phyloP scores from a whole-genome alignment of 2,329 filamentous ascomycete genomes.

The Rhynchosporium secalis region DNA sequence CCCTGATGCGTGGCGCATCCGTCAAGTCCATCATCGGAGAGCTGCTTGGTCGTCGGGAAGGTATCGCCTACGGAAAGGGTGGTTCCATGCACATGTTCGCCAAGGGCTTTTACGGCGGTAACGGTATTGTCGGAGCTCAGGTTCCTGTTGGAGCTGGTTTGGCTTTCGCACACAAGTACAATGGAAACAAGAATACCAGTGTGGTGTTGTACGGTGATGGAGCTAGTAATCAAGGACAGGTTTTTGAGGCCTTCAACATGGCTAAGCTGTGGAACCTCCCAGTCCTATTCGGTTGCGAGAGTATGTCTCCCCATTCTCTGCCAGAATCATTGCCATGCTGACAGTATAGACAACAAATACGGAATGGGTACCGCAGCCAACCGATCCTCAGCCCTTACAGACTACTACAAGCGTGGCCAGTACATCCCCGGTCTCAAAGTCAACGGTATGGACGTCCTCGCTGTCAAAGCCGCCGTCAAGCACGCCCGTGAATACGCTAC shows the following conservation, averaged over 20 bases:
- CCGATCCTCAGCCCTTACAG: conserved; percentile 91
- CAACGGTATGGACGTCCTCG: conserved; percentile 98
- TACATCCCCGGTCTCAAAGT: conserved; percentile 99
- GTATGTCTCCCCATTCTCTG: conserved; percentile 55
- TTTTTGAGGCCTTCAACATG: conserved; percentile 99
- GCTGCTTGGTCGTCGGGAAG: conserved; percentile 89
- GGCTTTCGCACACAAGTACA: conserved; percentile 96
- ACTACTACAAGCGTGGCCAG: conserved; percentile 99
- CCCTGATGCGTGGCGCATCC: conserved; percentile 89
- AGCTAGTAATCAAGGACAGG: conserved; percentile 98
- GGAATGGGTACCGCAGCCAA: conserved; percentile 97
- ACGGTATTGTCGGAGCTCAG: conserved; percentile 98
- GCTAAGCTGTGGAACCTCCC: conserved; percentile 98
- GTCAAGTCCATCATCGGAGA: conserved; percentile 95
- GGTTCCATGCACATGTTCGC: conserved; percentile 99
- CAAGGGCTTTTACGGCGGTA: conserved; percentile 96
- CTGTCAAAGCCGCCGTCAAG: conserved; percentile 93
- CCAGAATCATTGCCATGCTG: conserved; percentile 28
- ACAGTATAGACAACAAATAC: conserved; percentile 91
- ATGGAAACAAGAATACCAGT: conserved; percentile 78
- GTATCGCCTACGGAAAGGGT: conserved; percentile 98
- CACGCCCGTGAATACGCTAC: conserved; percentile 88
- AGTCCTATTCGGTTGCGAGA: conserved; percentile 96
- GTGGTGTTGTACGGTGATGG: conserved; percentile 96
- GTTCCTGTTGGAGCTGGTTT: conserved; percentile 96